These are phyloP conservation scores for Suillus placidus DNA, from an alignment of 768 basidiomycete species.

Conservation along the genomic window DNA sequence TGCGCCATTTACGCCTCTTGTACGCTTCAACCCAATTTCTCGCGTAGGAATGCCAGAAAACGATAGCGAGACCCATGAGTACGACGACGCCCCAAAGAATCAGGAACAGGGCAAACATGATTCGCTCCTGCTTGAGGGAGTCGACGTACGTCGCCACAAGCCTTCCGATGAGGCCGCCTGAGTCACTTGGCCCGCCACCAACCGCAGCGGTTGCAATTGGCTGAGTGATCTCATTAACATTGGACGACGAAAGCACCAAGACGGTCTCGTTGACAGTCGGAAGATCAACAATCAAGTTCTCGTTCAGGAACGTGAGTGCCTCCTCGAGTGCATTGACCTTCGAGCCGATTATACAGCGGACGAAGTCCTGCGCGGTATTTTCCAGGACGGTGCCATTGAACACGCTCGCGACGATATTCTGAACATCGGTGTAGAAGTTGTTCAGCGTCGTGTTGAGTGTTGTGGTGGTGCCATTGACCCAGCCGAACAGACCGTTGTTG, in stretches of 20 bases:
- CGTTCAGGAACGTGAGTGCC: conserved; percentile 88
- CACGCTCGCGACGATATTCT: conserved; percentile 71
- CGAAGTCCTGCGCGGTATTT: conserved; percentile 80
- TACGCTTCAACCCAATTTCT: conserved; percentile 48
- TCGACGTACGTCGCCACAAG: conserved; percentile 74
- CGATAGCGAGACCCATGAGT: conserved; percentile 69
- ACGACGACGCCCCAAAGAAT: conserved; percentile 84
- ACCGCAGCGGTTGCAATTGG: conserved; percentile 87
- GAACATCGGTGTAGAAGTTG: conserved; percentile 84
- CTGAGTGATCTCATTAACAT: conserved; percentile 71
- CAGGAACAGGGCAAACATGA: conserved; percentile 85
- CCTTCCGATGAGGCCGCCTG: conserved; percentile 67
- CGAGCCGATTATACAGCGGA: conserved; percentile 87
- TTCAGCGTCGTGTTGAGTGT: conserved; percentile 86
- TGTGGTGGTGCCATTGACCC: conserved; percentile 90
- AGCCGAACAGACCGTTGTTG: conserved; percentile 89
- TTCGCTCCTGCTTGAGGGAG: conserved; percentile 75
- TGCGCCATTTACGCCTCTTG: conserved; percentile 51
- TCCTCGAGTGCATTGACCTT: conserved; percentile 87
- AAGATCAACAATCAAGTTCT: conserved; percentile 81
- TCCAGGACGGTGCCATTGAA: conserved; percentile 88
- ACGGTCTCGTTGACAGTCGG: conserved; percentile 75
- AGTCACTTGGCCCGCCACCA: conserved; percentile 52
- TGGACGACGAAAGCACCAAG: conserved; percentile 73
- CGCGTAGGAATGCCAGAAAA: conserved; percentile 75